Conservation (phyloP, 164 flowering plant genomes). For the Tinospora cordifolia region DNA sequence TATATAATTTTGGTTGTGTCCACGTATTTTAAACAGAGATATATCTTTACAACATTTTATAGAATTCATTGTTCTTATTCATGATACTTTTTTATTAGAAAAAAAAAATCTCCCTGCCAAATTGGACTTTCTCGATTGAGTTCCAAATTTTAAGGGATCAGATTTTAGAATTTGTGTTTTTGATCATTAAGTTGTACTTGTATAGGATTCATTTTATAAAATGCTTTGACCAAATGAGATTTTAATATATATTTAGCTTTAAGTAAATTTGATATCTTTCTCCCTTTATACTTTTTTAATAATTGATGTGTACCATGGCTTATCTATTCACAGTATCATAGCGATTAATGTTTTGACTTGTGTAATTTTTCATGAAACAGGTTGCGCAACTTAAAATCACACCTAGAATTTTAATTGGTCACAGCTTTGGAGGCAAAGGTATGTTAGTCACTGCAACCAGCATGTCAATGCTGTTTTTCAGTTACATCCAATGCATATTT, state of each 20-base stretch:
- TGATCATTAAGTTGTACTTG: background rate
- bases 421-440: conserved; percentile 99
- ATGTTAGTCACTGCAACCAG: conserved; percentile 11
- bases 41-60: too few species aligned
- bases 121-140: too few species aligned
- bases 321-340: background rate
- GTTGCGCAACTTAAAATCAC: conserved; percentile 67
- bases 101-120: too few species aligned
- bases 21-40: too few species aligned
- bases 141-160: too few species aligned
- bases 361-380: conserved; percentile 26
- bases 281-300: background rate
- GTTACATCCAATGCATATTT: background rate
- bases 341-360: background rate
- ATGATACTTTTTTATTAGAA: too few species aligned
- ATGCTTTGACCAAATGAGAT: too few species aligned
- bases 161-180: too few species aligned
- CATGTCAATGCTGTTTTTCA: background rate
- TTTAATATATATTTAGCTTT: too few species aligned
- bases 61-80: too few species aligned
- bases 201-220: background rate
- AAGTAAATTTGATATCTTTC: too few species aligned
- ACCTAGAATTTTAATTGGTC: conserved; percentile 85
- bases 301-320: background rate
- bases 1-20: too few species aligned